Evolutionary conservation across 2,329 filamentous ascomycete species (phyloP).

Genomic region (Fusarium fracticaudum): DNA sequence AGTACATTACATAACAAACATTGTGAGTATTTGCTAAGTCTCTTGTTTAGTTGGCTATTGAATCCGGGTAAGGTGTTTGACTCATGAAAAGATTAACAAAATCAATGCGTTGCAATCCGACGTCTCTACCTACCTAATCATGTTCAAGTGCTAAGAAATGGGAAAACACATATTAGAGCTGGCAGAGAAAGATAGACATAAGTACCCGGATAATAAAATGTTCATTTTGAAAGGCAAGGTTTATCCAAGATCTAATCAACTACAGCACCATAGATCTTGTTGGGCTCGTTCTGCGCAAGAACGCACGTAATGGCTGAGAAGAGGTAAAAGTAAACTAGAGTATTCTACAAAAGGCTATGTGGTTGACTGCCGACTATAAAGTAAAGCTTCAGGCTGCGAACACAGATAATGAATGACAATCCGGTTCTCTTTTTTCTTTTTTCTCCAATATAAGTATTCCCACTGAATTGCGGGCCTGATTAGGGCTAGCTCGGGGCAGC

Average conservation of each 20-base stretch:
- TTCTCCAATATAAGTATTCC: too few species aligned
- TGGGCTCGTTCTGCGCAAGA: accelerated
- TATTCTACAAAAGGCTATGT: too few species aligned
- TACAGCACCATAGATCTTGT: too few species aligned
- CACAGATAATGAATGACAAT: too few species aligned
- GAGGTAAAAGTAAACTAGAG: too few species aligned
- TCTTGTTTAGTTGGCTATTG: neutral
- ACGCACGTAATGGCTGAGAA: too few species aligned
- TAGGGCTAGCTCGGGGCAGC: neutral
- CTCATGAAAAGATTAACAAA: neutral
- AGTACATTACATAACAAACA: neutral
- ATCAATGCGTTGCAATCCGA: accelerated
- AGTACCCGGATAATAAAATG: accelerated
- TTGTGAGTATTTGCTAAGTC: neutral
- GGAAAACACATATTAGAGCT: too few species aligned
- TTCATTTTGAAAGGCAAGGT: accelerated
- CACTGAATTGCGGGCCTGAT: neutral
- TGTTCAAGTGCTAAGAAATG: too few species aligned
- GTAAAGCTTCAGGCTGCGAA: too few species aligned
- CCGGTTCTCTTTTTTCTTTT: too few species aligned
- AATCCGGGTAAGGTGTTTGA: neutral
- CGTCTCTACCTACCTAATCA: neutral
- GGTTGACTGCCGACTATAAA: accelerated
- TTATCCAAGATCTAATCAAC: too few species aligned
- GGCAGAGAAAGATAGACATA: too few species aligned